Conservation (phyloP, 2,329 filamentous ascomycete genomes). For the Colletotrichum melonis region DNA sequence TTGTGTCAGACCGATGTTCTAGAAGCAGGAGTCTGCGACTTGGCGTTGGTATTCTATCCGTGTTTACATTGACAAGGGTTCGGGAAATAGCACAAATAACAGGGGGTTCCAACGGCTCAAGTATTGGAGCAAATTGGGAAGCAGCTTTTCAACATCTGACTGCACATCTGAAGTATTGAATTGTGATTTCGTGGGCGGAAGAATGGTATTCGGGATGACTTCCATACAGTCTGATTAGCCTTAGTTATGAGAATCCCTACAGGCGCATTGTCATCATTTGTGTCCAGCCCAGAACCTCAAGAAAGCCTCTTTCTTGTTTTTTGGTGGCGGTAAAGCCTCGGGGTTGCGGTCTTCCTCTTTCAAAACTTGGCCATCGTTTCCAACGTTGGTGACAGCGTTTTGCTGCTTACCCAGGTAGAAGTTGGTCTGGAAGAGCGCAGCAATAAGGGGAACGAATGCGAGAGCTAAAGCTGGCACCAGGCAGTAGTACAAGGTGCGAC, state of each 20-base stretch:
- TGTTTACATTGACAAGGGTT: background rate
- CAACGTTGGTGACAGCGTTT: conserved; percentile 31
- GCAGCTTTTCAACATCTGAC: no score
- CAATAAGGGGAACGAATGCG: conserved; percentile 32
- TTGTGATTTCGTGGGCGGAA: no score
- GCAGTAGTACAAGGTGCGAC: conserved; percentile 33
- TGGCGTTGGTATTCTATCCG: background rate
- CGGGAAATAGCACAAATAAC: background rate
- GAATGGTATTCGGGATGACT: no score
- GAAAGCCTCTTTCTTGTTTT: conserved; percentile 41
- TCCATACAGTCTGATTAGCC: no score
- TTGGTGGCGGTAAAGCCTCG: conserved; percentile 31
- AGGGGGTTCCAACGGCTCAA: background rate
- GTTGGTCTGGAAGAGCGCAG: conserved; percentile 34
- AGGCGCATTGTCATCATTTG: background rate
- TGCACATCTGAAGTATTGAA: no score
- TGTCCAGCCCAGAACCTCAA: conserved; percentile 41
- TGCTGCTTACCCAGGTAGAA: conserved; percentile 36
- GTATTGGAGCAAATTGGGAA: no score
- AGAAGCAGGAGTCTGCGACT: background rate
- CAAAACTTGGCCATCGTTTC: conserved; percentile 24
- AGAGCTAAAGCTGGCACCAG: conserved; percentile 25
- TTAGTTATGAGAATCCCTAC: no score
- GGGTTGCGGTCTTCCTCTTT: conserved; percentile 27
- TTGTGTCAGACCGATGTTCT: background rate